Conservation (phyloP, 805 yeast species). For the Wickerhamomyces kurtzmanii region DNA sequence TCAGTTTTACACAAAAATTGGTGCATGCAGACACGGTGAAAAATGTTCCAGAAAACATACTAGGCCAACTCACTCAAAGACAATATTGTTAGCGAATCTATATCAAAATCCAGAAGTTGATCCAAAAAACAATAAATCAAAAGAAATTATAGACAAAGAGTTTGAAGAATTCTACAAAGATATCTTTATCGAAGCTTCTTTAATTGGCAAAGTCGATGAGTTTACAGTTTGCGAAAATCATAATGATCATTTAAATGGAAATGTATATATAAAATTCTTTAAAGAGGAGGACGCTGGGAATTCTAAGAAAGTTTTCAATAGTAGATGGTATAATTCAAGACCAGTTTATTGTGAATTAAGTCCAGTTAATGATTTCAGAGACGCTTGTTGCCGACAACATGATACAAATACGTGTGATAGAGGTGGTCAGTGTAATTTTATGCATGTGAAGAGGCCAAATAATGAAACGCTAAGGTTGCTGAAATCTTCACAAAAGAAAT, state of each 20-base stretch:
- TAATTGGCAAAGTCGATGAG: slow-evolving; percentile 42
- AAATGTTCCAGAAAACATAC: slow-evolving; percentile 71
- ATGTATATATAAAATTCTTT: slow-evolving; percentile 63
- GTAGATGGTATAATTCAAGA: slow-evolving; percentile 71
- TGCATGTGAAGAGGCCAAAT: slow-evolving; percentile 62
- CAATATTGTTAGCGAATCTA: slow-evolving; percentile 55
- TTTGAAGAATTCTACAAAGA: slow-evolving; percentile 66
- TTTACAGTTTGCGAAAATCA: slow-evolving; percentile 76
- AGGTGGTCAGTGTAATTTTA: slow-evolving; percentile 78
- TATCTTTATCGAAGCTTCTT: slow-evolving; percentile 50
- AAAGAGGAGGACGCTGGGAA: slow-evolving; percentile 45
- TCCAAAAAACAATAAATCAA: slow-evolving; percentile 14
- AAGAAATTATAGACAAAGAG: slow-evolving; percentile 28
- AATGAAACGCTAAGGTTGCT: slow-evolving; percentile 30
- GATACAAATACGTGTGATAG: slow-evolving; percentile 59
- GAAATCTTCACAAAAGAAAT: slow-evolving; percentile 27
- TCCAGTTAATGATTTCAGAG: slow-evolving; percentile 62
- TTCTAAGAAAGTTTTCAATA: slow-evolving; percentile 55
- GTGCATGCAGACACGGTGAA: slow-evolving; percentile 91
- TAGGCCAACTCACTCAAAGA: slow-evolving; percentile 54
- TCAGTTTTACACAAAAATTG: slow-evolving; percentile 69
- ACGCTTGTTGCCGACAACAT: slow-evolving; percentile 69
- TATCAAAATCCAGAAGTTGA: slow-evolving; percentile 50
- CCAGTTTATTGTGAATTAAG: slow-evolving; percentile 77
- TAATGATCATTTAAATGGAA: slow-evolving; percentile 77